Conservation (phyloP, 768 basidiomycete species). For the Daedaleopsis sinensis region DNA sequence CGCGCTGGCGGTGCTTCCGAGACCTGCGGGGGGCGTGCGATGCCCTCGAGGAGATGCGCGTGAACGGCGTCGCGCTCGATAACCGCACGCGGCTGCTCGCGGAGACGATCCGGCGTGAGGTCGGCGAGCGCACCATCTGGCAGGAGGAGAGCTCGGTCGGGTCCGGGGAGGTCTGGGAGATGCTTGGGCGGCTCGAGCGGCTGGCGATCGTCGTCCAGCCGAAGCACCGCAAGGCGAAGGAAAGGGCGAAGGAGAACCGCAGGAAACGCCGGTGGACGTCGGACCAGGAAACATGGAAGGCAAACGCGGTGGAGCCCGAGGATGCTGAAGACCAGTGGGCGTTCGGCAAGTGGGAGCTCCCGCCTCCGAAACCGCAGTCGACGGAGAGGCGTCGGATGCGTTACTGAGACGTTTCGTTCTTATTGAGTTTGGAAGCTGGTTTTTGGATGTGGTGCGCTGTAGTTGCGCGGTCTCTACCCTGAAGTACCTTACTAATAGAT, state of each 20-base stretch:
- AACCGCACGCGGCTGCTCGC: constrained; percentile 60
- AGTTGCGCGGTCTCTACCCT: too few species aligned
- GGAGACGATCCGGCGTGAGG: constrained; percentile 64
- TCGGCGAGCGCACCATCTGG: constrained; percentile 56
- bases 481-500: too few species aligned
- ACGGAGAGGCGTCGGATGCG: not conserved
- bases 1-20: constrained; percentile 84
- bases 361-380: not conserved
- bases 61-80: constrained; percentile 75
- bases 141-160: constrained; percentile 50
- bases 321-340: constrained; percentile 45
- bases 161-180: constrained; percentile 52
- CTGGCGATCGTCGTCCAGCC: constrained; percentile 29
- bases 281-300: not conserved
- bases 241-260: constrained; percentile 39
- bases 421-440: not conserved
- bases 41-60: constrained; percentile 79
- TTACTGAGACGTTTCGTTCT: not conserved
- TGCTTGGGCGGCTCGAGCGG: constrained; percentile 55
- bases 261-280: not conserved
- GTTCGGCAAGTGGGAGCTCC: constrained; percentile 51
- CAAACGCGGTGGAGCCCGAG: constrained; percentile 24
- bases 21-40: constrained; percentile 77
- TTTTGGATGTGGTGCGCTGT: too few species aligned
- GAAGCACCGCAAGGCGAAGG: constrained; percentile 15